phyloP scores from a whole-genome alignment of 2,329 filamentous ascomycete genomes.

The Gaeumannomyces tritici region DNA sequence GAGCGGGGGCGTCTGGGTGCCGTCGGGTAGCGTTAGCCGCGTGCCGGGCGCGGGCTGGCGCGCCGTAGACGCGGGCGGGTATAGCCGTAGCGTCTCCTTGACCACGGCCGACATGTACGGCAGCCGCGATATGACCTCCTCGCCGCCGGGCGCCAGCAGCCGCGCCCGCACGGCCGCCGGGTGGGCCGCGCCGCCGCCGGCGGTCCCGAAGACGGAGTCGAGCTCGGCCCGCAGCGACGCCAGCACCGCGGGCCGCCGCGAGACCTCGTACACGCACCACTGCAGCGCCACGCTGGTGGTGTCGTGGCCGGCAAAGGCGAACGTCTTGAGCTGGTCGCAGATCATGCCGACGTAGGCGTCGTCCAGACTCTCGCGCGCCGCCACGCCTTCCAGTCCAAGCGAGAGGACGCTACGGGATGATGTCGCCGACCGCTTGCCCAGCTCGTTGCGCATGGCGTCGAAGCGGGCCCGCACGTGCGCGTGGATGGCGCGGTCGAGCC shows the following conservation, averaged over 20 bases:
- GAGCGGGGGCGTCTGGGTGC: conserved; percentile 15
- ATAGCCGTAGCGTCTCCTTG: conserved; percentile 25
- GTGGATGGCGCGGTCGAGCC: background rate
- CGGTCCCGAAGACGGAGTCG: conserved; percentile 22
- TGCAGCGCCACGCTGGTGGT: conserved; percentile 26
- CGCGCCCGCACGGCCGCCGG: conserved; percentile 12
- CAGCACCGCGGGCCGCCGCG: conserved; percentile 18
- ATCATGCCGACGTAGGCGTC: conserved; percentile 18
- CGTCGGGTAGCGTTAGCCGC: conserved; percentile 17
- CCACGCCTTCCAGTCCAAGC: conserved; percentile 19
- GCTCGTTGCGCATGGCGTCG: conserved; percentile 7
- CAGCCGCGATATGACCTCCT: conserved; percentile 22
- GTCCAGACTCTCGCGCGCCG: conserved; percentile 12
- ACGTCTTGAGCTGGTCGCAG: conserved; percentile 26
- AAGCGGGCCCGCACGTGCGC: conserved; percentile 2
- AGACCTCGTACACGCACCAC: conserved; percentile 27
- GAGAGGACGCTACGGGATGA: conserved; percentile 20
- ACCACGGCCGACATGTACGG: conserved; percentile 25
- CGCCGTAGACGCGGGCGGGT: conserved; percentile 22
- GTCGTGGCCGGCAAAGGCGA: conserved; percentile 31
- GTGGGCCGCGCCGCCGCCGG: conserved; percentile 16
- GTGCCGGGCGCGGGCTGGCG: conserved; percentile 16
- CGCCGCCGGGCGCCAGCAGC: conserved; percentile 15
- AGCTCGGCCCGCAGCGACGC: conserved; percentile 22
- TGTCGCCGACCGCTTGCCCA: too few species aligned